A percentile compares a stretch with the other conserved stretches of the same genome.
These are phyloP conservation scores for Penstemon eatonii DNA, from an alignment of 257 asterid species.

Conservation along the genomic window DNA sequence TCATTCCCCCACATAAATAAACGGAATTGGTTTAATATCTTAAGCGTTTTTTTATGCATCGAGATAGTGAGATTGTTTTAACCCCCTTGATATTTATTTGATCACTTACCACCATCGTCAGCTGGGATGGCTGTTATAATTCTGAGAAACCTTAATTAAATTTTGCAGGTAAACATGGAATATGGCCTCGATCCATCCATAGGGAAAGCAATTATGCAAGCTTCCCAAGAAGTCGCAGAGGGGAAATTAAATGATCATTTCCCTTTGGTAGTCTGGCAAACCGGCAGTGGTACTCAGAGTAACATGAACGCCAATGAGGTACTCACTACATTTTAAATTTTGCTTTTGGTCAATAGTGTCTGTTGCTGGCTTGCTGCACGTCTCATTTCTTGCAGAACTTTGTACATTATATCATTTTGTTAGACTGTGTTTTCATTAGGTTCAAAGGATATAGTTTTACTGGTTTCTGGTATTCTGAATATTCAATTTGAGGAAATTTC, in stretches of 20 bases:
- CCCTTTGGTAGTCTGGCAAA: constrained; percentile 98
- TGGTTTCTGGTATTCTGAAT: constrained; percentile 16
- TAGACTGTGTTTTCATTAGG: too few species aligned
- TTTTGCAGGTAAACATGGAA: constrained; percentile 78
- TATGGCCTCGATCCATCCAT: constrained; percentile 93
- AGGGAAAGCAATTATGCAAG: constrained; percentile 94
- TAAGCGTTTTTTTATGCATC: not conserved
- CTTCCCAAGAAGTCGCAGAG: constrained; percentile 97
- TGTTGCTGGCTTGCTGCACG: not conserved
- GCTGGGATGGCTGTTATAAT: too few species aligned
- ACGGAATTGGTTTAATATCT: constrained; percentile 8
- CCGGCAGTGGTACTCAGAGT: constrained; percentile 99
- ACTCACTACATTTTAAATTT: constrained; percentile 20
- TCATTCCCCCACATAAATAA: not conserved
- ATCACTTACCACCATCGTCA: not conserved
- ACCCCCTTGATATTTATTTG: not conserved
- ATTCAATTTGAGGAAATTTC: not conserved
- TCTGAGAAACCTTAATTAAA: not conserved
- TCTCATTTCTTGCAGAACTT: constrained; percentile 17
- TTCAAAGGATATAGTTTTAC: not conserved
- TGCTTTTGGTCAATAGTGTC: not conserved
- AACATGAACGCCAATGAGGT: constrained; percentile 99
- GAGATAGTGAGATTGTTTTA: not conserved
- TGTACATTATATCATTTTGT: constrained; percentile 1
- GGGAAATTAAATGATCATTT: constrained; percentile 93